Evolutionary conservation across 1,284 basidiomycete genomes (phyloP).

Genomic region (Ceratobasidium sp.): DNA sequence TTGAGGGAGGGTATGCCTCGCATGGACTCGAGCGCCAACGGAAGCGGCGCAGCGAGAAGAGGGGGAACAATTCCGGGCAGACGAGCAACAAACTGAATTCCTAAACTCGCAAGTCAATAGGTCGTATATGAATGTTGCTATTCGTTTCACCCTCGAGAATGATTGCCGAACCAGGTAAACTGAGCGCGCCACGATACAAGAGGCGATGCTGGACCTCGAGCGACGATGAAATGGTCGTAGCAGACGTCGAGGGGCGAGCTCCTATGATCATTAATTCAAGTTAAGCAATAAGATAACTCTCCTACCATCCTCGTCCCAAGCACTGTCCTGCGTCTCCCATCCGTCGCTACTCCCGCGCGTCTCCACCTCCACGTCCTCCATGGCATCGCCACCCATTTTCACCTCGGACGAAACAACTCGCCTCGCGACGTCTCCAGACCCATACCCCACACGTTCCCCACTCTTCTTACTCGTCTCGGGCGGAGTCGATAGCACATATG

Average conservation of each 20-base stretch:
- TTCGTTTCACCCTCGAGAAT: constrained; percentile 64
- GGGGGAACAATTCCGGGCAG: constrained; percentile 46
- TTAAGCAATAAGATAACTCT: not conserved
- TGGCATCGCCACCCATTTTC: constrained; percentile 5
- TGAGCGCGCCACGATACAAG: constrained; percentile 76
- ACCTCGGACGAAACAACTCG: not conserved
- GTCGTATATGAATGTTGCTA: not conserved
- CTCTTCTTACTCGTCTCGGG: not conserved
- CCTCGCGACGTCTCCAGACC: not conserved
- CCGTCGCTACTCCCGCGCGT: not conserved
- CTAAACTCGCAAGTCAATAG: constrained; percentile 27
- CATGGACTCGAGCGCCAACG: constrained; percentile 78
- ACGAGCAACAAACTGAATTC: constrained; percentile 64
- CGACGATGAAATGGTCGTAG: constrained; percentile 3
- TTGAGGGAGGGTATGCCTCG: constrained; percentile 70
- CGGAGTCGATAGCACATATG: constrained; percentile 1
- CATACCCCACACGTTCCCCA: not conserved
- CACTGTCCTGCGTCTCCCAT: constrained; percentile 29
- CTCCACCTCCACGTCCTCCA: constrained; percentile 23
- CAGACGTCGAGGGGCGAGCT: not conserved
- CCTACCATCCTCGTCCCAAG: constrained; percentile 18
- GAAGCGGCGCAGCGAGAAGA: constrained; percentile 69
- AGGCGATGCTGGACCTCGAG: constrained; percentile 51
- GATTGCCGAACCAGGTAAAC: constrained; percentile 72
- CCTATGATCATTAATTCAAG: not conserved